Conservation (phyloP, 2,329 filamentous ascomycete genomes). For the Phialophora expanda region DNA sequence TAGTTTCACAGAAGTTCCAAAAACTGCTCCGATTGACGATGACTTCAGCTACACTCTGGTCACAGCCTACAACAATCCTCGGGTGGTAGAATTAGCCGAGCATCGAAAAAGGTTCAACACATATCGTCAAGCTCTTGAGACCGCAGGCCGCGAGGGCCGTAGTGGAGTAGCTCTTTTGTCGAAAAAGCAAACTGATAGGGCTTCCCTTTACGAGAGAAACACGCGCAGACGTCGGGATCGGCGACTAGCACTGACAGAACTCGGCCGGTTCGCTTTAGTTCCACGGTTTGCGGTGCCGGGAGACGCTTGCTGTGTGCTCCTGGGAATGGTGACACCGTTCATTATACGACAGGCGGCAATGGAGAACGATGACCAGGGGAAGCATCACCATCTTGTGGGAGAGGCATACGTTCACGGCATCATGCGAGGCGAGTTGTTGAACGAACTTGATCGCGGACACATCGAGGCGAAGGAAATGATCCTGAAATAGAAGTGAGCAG, state of each 20-base stretch:
- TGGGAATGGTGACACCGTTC: slow-evolving; percentile 6
- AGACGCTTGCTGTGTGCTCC: slow-evolving; percentile 5
- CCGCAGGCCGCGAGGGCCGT: background rate
- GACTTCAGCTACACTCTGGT: slow-evolving; percentile 10
- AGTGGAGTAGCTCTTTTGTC: background rate
- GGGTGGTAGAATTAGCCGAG: background rate
- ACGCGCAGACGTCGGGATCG: background rate
- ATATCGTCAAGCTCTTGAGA: slow-evolving; percentile 3
- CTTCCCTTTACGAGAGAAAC: background rate
- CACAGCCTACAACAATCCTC: slow-evolving; percentile 6
- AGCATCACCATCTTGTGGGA: slow-evolving; percentile 8
- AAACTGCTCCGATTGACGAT: background rate
- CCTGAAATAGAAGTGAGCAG: background rate
- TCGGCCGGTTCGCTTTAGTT: slow-evolving; percentile 5
- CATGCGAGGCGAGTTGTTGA: slow-evolving; percentile 3
- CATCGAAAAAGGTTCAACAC: background rate
- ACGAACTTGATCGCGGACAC: background rate
- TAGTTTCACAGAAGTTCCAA: background rate
- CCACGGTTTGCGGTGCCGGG: slow-evolving; percentile 6
- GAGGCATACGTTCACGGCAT: slow-evolving; percentile 6
- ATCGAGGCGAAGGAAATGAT: background rate
- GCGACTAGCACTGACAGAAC: background rate
- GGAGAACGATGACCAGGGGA: background rate
- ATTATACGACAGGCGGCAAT: background rate
- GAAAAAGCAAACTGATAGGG: background rate